These are phyloP conservation scores for Cucumis hystrix DNA, from an alignment of 306 rosid genomes.

Conservation along the genomic window DNA sequence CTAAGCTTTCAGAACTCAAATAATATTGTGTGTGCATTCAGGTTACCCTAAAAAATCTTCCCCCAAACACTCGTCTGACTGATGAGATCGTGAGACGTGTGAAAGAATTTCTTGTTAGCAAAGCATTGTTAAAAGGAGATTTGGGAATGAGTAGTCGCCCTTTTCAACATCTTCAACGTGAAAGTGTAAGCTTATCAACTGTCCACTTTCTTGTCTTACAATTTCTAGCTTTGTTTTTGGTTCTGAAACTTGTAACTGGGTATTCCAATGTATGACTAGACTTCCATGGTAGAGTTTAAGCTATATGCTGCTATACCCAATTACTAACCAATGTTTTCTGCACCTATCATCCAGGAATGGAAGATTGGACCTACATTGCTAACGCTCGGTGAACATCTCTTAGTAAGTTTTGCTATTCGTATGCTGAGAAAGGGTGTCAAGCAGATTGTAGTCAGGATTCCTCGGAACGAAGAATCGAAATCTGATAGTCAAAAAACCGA, in stretches of 20 bases:
- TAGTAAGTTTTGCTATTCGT: constrained; percentile 88
- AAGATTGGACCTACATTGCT: constrained; percentile 62
- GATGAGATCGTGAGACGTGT: constrained; percentile 66
- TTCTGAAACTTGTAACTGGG: not conserved
- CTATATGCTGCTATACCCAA: not conserved
- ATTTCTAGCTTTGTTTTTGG: not conserved
- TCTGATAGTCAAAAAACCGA: constrained; percentile 13
- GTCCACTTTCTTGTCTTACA: not conserved
- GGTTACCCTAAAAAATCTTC: constrained; percentile 83
- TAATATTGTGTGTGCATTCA: constrained; percentile 16
- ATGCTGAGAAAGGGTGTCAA: constrained; percentile 52
- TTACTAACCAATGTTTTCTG: not conserved
- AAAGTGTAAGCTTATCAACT: constrained; percentile 35
- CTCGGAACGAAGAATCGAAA: constrained; percentile 25
- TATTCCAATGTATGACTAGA: not conserved
- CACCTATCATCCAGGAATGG: constrained; percentile 49
- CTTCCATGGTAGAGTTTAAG: not conserved
- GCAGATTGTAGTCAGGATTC: constrained; percentile 30
- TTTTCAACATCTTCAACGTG: constrained; percentile 57
- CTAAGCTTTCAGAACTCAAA: constrained; percentile 13
- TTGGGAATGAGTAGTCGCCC: constrained; percentile 38
- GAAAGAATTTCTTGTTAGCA: constrained; percentile 76
- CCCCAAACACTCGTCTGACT: constrained; percentile 75
- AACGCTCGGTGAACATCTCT: constrained; percentile 76
- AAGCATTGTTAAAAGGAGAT: constrained; percentile 73